A percentile compares a stretch with the other conserved stretches of the same genome.
phyloP scores from a whole-genome alignment of 2,329 filamentous ascomycete species.

The Diaporthe aspalathi region DNA sequence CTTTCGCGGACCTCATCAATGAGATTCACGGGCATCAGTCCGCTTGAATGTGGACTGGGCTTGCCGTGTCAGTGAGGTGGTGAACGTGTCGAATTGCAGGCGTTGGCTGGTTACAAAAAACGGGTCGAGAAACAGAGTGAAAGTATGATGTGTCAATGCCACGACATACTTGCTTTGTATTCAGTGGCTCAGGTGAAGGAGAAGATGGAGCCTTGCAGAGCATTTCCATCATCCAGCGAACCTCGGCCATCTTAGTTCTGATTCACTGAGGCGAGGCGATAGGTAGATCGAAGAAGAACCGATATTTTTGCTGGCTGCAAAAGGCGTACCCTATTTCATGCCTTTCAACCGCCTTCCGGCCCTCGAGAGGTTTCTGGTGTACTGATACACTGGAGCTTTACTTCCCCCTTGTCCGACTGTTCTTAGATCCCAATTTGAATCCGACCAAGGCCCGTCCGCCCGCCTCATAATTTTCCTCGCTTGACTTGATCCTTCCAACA shows the following conservation, averaged over 20 bases:
- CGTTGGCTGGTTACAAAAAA: neutral
- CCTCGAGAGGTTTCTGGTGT: neutral
- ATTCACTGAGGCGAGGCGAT: neutral
- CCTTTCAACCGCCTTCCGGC: neutral
- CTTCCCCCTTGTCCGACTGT: neutral
- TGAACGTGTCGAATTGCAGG: neutral
- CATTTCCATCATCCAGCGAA: neutral
- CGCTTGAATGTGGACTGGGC: neutral
- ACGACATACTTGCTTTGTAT: neutral
- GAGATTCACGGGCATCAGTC: conserved; percentile 52
- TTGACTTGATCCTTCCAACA: too few species aligned
- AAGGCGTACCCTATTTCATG: neutral
- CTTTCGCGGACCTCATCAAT: conserved; percentile 52
- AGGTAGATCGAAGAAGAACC: neutral
- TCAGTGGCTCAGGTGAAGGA: neutral
- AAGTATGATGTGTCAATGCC: neutral
- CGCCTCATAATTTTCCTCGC: neutral
- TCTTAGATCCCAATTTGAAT: too few species aligned
- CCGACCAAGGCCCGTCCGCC: too few species aligned
- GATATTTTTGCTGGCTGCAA: neutral
- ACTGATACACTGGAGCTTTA: neutral
- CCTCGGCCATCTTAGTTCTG: neutral
- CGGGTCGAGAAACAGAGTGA: neutral
- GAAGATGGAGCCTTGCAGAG: neutral
- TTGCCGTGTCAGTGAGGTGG: too few species aligned